A percentile compares a stretch with the other conserved stretches of the same genome.
These are phyloP conservation scores for Termitomyces heimii DNA, from an alignment of 768 basidiomycete species.

Conservation along the genomic window DNA sequence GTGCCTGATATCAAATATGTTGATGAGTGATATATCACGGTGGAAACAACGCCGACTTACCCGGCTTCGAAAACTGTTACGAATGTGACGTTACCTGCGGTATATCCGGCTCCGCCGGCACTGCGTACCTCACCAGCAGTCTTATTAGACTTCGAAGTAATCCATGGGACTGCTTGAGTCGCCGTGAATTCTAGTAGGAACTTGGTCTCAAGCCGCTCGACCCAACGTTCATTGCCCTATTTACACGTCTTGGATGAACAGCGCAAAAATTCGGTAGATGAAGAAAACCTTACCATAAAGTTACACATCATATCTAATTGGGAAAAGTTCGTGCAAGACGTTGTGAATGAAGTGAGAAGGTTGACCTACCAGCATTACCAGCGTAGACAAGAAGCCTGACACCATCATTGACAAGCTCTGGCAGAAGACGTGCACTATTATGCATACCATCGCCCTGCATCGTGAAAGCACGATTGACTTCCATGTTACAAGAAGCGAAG, in stretches of 20 bases:
- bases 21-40: not conserved
- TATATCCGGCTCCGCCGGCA: conserved; percentile 56
- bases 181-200: conserved; percentile 57
- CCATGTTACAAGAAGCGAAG: conserved; percentile 72
- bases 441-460: conserved; percentile 84
- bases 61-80: conserved; percentile 77
- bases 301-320: conserved; percentile 81
- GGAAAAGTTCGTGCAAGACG: not conserved
- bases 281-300: conserved; percentile 45
- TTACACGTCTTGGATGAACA: not conserved
- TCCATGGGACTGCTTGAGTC: conserved; percentile 49
- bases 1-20: conserved; percentile 41
- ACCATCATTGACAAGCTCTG: conserved; percentile 77
- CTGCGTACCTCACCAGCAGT: conserved; percentile 64
- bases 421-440: conserved; percentile 73
- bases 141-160: conserved; percentile 43
- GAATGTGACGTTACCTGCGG: conserved; percentile 83
- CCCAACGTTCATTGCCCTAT: conserved; percentile 76
- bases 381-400: conserved; percentile 86
- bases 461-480: conserved; percentile 76
- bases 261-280: not conserved
- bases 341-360: not conserved
- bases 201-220: conserved; percentile 52
- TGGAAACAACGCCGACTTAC: conserved; percentile 31
- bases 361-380: conserved; percentile 64